phyloP scores from a whole-genome alignment of 371 early-diverging fungal species.

The Parasitella parasitica region DNA sequence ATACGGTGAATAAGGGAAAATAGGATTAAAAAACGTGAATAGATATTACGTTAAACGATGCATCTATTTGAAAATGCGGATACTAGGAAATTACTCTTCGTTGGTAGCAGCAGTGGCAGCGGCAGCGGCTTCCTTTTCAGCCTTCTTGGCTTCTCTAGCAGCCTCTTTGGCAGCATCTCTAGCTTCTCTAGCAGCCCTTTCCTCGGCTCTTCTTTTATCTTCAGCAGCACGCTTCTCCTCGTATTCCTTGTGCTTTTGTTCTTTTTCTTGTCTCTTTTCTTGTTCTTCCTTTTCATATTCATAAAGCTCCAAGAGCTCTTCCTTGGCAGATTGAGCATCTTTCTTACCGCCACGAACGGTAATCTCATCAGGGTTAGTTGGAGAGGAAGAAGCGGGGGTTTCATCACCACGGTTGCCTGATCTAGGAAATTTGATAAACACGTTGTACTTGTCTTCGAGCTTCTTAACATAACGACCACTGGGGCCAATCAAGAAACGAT shows the following conservation, averaged over 20 bases:
- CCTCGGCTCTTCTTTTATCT: slow-evolving; percentile 63
- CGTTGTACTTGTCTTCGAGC: slow-evolving; percentile 80
- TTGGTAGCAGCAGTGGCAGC: slow-evolving; percentile 11
- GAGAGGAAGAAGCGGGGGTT: slow-evolving; percentile 24
- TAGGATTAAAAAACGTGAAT: background rate
- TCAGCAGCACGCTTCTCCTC: slow-evolving; percentile 37
- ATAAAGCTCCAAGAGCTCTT: slow-evolving; percentile 74
- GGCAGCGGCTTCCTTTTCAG: slow-evolving; percentile 17
- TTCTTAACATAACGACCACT: slow-evolving; percentile 78
- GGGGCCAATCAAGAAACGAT: slow-evolving; percentile 75
- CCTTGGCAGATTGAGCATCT: slow-evolving; percentile 72
- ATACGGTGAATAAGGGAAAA: background rate
- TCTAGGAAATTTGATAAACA: slow-evolving; percentile 74
- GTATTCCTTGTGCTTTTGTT: slow-evolving; percentile 37
- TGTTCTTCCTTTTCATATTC: slow-evolving; percentile 75
- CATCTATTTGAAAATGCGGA: background rate
- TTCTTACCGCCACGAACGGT: slow-evolving; percentile 73
- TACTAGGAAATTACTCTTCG: slow-evolving; percentile 3
- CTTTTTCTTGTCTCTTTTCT: slow-evolving; percentile 44
- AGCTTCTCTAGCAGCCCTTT: slow-evolving; percentile 47
- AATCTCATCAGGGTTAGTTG: slow-evolving; percentile 60
- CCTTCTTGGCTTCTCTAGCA: slow-evolving; percentile 18
- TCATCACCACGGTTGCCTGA: slow-evolving; percentile 49
- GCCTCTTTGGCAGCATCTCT: slow-evolving; percentile 25
- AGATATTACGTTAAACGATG: background rate